Percentiles rank a stretch among this genome's conserved stretches.
Evolutionary conservation across 345 rosid genomes (phyloP).

Genomic region (Geranium rotundifolium): DNA sequence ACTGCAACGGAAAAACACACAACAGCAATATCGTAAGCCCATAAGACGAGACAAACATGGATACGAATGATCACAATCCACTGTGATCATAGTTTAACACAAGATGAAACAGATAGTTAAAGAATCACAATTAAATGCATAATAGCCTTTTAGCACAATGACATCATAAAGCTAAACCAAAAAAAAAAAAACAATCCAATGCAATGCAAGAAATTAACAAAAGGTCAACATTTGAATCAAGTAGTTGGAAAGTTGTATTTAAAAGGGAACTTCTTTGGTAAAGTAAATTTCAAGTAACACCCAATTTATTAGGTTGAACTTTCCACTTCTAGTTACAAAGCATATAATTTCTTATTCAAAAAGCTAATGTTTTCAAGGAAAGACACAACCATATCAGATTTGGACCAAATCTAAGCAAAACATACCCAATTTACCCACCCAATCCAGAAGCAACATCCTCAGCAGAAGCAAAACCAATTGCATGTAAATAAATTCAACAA

Average conservation of each 20-base stretch:
- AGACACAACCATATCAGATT: neutral
- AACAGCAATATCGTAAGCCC: neutral
- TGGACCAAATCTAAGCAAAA: neutral
- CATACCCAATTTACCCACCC: neutral
- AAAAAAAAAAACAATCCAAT: neutral
- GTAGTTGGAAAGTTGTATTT: too few relatives aligned
- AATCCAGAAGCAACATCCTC: neutral
- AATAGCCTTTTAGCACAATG: too few relatives aligned
- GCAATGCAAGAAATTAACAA: neutral
- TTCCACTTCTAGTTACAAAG: too few relatives aligned
- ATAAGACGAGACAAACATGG: neutral
- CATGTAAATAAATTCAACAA: neutral
- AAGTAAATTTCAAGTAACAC: neutral
- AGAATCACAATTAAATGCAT: too few relatives aligned
- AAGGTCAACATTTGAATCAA: neutral
- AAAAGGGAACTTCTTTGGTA: neutral
- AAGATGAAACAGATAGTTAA: too few relatives aligned
- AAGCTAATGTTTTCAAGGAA: neutral
- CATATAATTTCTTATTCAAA: neutral
- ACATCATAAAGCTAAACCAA: too few relatives aligned
- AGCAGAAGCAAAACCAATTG: neutral
- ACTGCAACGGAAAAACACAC: slow-evolving; percentile 16
- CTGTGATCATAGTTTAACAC: neutral
- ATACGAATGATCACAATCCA: neutral
- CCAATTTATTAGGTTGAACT: neutral